phyloP scores from a whole-genome alignment of 139 green algal species.

The Dunaliella sp. region DNA sequence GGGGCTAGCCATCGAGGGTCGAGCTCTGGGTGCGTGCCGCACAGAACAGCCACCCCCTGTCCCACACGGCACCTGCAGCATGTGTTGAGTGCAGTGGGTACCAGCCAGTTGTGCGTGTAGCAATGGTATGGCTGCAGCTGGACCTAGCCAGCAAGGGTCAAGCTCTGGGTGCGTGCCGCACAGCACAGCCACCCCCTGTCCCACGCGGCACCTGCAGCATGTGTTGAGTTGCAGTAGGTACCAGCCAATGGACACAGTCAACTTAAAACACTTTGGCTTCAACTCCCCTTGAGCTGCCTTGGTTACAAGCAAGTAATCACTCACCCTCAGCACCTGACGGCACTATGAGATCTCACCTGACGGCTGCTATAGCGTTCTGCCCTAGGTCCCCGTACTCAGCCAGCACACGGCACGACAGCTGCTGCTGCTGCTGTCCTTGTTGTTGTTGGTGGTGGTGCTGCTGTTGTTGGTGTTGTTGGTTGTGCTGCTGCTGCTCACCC shows the following conservation, averaged over 20 bases:
- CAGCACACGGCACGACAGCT: too few species aligned
- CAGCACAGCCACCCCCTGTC: conserved; percentile 42
- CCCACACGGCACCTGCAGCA: conserved; percentile 41
- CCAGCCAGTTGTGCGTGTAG: too few species aligned
- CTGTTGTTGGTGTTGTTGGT: not conserved
- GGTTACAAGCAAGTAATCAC: too few species aligned
- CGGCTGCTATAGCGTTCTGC: too few species aligned
- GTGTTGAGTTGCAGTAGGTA: too few species aligned
- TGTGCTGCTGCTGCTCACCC: not conserved
- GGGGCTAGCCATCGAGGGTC: conserved; percentile 22
- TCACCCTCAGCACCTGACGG: too few species aligned
- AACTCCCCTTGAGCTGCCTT: too few species aligned
- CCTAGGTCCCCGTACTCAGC: too few species aligned
- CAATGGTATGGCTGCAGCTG: not conserved
- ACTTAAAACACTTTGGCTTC: too few species aligned
- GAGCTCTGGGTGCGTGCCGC: conserved; percentile 65
- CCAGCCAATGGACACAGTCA: too few species aligned
- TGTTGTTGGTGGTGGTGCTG: not conserved
- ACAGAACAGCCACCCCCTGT: conserved; percentile 45
- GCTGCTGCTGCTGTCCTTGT: not conserved
- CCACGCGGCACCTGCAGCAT: conserved; percentile 41
- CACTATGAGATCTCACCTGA: too few species aligned
- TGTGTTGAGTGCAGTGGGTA: too few species aligned
- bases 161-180: conserved; percentile 67
- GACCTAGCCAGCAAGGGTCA: conserved; percentile 24